Percentiles rank a stretch among this genome's conserved stretches.
Evolutionary conservation across 2,329 filamentous ascomycete genomes (phyloP).

Genomic region (Fusarium pseudograminearum): DNA sequence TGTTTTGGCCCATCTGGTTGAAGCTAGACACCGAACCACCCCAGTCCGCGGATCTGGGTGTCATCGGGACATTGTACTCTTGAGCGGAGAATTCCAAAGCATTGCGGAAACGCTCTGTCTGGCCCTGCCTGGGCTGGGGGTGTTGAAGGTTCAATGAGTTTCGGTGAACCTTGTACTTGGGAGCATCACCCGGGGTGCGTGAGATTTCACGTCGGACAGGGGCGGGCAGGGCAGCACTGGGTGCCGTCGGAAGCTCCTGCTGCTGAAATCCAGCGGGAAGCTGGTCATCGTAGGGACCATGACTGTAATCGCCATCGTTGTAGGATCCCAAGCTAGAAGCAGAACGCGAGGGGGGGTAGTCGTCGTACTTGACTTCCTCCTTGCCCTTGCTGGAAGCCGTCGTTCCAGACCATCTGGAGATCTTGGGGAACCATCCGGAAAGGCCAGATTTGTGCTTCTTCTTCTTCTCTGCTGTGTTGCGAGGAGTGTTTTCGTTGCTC

Average conservation of each 20-base stretch:
- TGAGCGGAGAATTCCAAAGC: constrained; percentile 79
- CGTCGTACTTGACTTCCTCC: constrained; percentile 71
- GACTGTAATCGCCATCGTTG: constrained; percentile 66
- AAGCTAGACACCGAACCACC: constrained; percentile 71
- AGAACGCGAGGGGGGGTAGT: constrained; percentile 75
- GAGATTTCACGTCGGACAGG: constrained; percentile 60
- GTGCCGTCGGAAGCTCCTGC: constrained; percentile 52
- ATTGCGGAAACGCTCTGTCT: constrained; percentile 79
- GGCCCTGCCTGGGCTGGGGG: constrained; percentile 79
- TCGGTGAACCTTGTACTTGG: constrained; percentile 84
- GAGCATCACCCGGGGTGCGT: constrained; percentile 74
- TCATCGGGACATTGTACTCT: constrained; percentile 71
- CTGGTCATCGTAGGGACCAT: constrained; percentile 70
- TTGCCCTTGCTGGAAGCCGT: constrained; percentile 84
- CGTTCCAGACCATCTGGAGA: constrained; percentile 97
- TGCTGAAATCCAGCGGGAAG: constrained; percentile 69
- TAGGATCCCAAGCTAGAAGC: constrained; percentile 79
- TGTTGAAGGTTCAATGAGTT: constrained; percentile 85
- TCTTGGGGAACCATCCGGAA: constrained; percentile 85
- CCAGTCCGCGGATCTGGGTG: constrained; percentile 72
- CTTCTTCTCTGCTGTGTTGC: constrained; percentile 72
- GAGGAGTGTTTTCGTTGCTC: constrained; percentile 84
- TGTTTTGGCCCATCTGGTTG: constrained; percentile 62
- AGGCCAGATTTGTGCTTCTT: constrained; percentile 93
- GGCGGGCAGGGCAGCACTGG: constrained; percentile 42